Evolutionary conservation across 768 basidiomycete genomes (phyloP).

Genomic region (Pisolithus orientalis): DNA sequence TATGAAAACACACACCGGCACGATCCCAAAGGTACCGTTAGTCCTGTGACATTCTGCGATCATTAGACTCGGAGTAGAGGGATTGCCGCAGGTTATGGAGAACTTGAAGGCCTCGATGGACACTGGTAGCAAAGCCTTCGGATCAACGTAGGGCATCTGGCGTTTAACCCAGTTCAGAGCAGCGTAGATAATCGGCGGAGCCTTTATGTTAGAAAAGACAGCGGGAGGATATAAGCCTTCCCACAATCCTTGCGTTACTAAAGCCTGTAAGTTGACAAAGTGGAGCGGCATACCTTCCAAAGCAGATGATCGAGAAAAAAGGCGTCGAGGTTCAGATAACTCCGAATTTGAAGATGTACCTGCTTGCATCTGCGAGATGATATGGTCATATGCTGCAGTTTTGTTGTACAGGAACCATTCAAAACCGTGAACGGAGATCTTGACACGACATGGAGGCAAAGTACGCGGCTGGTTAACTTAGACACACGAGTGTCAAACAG

Average conservation of each 20-base stretch:
- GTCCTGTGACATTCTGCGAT: slow-evolving; percentile 77
- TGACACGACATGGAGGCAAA: slow-evolving; percentile 70
- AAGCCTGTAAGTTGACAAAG: not conserved
- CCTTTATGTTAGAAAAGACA: slow-evolving; percentile 21
- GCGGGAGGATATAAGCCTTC: slow-evolving; percentile 21
- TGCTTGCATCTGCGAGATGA: slow-evolving; percentile 67
- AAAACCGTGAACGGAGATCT: slow-evolving; percentile 73
- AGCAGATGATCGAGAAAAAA: slow-evolving; percentile 34
- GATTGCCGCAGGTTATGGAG: slow-evolving; percentile 79
- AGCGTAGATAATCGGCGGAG: slow-evolving; percentile 32
- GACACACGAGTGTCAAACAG: slow-evolving; percentile 5
- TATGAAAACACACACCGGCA: slow-evolving; percentile 47
- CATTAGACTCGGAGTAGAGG: slow-evolving; percentile 76
- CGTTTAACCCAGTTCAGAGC: slow-evolving; percentile 45
- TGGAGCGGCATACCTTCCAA: slow-evolving; percentile 29
- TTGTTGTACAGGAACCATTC: slow-evolving; percentile 94
- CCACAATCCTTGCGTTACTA: not conserved
- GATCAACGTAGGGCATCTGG: slow-evolving; percentile 67
- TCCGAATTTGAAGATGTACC: slow-evolving; percentile 12
- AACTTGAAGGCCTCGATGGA: slow-evolving; percentile 75
- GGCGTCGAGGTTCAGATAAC: slow-evolving; percentile 30
- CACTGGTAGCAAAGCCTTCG: slow-evolving; percentile 81
- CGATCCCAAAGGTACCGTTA: slow-evolving; percentile 74
- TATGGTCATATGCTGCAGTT: slow-evolving; percentile 83
- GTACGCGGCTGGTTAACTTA: slow-evolving; percentile 30